phyloP scores from a whole-genome alignment of 140 eudicot genomes.

The Ambrosia hybrid region DNA sequence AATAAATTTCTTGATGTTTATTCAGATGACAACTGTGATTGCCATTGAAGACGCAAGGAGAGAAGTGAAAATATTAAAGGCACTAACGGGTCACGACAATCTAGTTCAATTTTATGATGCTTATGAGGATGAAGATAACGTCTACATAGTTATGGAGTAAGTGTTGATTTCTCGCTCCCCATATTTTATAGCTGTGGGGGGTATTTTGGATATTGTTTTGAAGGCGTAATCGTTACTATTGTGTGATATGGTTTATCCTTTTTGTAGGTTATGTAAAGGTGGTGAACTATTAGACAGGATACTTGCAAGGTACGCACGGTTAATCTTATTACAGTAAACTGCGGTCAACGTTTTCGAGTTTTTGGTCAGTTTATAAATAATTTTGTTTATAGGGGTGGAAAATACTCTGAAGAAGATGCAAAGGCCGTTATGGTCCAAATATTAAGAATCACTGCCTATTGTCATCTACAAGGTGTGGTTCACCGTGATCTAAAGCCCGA shows the following conservation, averaged over 20 bases:
- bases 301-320: conserved; percentile 66
- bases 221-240: conserved; percentile 13
- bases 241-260: conserved; percentile 7
- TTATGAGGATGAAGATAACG: conserved; percentile 85
- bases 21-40: conserved; percentile 87
- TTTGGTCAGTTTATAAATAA: conserved; percentile 15
- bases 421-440: conserved; percentile 92
- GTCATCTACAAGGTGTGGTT: conserved; percentile 99
- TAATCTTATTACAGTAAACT: conserved; percentile 10
- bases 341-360: not conserved
- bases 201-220: conserved; percentile 21
- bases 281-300: conserved; percentile 95
- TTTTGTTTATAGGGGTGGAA: conserved; percentile 76
- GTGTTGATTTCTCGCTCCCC: conserved; percentile 21
- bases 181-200: conserved; percentile 6
- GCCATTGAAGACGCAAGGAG: conserved; percentile 90
- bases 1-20: conserved; percentile 12
- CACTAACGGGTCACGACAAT: conserved; percentile 78
- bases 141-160: conserved; percentile 91
- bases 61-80: conserved; percentile 82
- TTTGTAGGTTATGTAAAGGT: conserved; percentile 90
- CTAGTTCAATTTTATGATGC: conserved; percentile 82
- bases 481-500: conserved; percentile 99
- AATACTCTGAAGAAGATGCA: conserved; percentile 97
- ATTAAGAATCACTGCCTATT: conserved; percentile 81